Evolutionary conservation across 257 asterid species (phyloP).

Genomic region (Solanum medicagineum): DNA sequence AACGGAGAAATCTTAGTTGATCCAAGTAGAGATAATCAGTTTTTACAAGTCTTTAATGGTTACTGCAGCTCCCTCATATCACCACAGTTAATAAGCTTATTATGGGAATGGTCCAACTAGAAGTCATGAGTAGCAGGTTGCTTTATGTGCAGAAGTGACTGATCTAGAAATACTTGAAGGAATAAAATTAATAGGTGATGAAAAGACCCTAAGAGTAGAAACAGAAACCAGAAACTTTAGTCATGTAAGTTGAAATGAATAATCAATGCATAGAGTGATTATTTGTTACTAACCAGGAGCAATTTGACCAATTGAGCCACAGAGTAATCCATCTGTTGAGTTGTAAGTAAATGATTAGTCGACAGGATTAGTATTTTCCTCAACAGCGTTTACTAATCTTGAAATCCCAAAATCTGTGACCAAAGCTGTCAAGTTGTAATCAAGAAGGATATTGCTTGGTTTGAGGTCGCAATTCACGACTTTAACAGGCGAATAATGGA

Average conservation of each 20-base stretch:
- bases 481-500: slow-evolving; percentile 53
- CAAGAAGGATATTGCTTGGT: slow-evolving; percentile 84
- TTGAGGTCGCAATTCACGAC: slow-evolving; percentile 79
- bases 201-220: neutral
- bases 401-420: slow-evolving; percentile 79
- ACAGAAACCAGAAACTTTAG: neutral
- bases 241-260: neutral
- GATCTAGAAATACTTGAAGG: too few relatives aligned
- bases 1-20: too few relatives aligned
- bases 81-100: too few relatives aligned
- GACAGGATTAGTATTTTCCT: neutral
- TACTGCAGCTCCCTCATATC: too few relatives aligned
- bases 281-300: slow-evolving; percentile 53
- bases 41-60: too few relatives aligned
- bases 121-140: too few relatives aligned
- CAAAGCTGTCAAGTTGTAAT: slow-evolving; percentile 54
- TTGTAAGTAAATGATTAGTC: slow-evolving; percentile 41
- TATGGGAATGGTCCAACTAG: too few relatives aligned
- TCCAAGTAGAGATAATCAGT: too few relatives aligned
- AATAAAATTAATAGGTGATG: too few relatives aligned
- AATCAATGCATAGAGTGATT: neutral
- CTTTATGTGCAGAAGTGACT: too few relatives aligned
- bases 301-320: slow-evolving; percentile 80
- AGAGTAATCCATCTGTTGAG: slow-evolving; percentile 55
- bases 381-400: slow-evolving; percentile 32